Evolutionary conservation across 768 basidiomycete species (phyloP), one percentile per base, ranked within the genome.

Genomic region (Suillus weaverae): DNA sequence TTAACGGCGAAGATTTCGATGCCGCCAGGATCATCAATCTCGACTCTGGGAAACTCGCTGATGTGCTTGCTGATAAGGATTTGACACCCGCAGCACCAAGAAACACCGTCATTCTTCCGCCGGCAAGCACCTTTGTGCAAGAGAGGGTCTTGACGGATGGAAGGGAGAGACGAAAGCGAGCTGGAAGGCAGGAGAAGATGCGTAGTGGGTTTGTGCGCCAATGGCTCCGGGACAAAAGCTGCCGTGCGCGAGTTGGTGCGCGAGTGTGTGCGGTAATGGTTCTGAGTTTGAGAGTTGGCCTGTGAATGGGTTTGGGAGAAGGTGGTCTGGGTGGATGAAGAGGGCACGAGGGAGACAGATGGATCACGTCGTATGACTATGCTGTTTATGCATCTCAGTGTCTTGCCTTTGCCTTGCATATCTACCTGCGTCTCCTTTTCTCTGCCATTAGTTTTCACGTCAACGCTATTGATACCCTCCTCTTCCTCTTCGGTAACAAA

Each of bases 361-460:
- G 87, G 85, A 71, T 89, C 88, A 54, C 82, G 80, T 51, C 87
- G 83, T 63, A 91, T 81, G 67, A 86, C 75, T 66, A 90, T 89
- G 67, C 80, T 89, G 70, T 86, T 86, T 70, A 85, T 84, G 69
- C 85, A 85, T 62, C 53, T 67, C 13, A 70, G 35, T 2, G 67
- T 62, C 60, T 67, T 68, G 33, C 70, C 65, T 18, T 69, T 64
- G 7, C 60, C 70, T 14, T 39, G 48, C 36, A 71, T 73, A 20
- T 65, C 69, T 32, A 63, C 51, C 51, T 67, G 66, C 33, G 66
- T 71, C n/a, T 66, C 64, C 46, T 71, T 75, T 51, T 74, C 76
- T 48, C 66, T 68, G 10, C 72, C 70, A 43, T 68, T 70, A 64
- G 66, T 72, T 32, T 70, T 68, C 39, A 64, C 69, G 2, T 50